phyloP scores from a whole-genome alignment of 176 grass and related monocot genomes.

The Coix lacrymajobi region DNA sequence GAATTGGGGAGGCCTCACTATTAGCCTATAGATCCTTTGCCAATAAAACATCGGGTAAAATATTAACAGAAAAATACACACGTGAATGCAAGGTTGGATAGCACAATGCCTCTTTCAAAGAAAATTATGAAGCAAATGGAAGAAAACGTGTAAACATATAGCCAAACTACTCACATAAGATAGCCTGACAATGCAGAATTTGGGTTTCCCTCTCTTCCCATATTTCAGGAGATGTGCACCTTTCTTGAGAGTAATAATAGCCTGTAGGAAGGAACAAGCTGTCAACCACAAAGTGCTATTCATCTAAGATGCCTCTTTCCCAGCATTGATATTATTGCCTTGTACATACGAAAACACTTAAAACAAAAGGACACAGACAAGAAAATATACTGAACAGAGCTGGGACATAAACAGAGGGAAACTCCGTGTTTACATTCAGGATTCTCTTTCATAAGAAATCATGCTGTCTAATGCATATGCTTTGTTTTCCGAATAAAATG shows the following conservation, averaged over 20 bases:
- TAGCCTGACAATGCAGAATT: constrained; percentile 75
- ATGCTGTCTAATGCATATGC: constrained; percentile 10
- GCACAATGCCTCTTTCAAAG: background rate
- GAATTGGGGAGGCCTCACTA: background rate
- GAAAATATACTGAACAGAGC: background rate
- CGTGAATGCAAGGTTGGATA: background rate
- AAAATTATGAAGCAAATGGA: background rate
- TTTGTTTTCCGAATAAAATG: constrained; percentile 4
- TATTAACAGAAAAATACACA: background rate
- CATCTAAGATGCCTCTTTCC: background rate
- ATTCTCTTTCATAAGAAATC: background rate
- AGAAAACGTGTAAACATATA: constrained; percentile 12
- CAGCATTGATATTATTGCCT: background rate
- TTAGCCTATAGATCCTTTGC: background rate
- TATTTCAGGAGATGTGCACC: constrained; percentile 91
- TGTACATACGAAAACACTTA: background rate
- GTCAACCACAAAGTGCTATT: background rate
- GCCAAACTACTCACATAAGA: constrained; percentile 64
- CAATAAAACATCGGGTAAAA: background rate
- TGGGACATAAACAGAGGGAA: background rate
- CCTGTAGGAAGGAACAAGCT: constrained; percentile 36
- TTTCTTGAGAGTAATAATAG: constrained; percentile 84
- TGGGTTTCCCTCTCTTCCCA: constrained; percentile 89
- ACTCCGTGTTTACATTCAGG: background rate
- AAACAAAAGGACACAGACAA: background rate